phyloP scores from a whole-genome alignment of 1,284 basidiomycete genomes.

The Sphagnurus paluster region DNA sequence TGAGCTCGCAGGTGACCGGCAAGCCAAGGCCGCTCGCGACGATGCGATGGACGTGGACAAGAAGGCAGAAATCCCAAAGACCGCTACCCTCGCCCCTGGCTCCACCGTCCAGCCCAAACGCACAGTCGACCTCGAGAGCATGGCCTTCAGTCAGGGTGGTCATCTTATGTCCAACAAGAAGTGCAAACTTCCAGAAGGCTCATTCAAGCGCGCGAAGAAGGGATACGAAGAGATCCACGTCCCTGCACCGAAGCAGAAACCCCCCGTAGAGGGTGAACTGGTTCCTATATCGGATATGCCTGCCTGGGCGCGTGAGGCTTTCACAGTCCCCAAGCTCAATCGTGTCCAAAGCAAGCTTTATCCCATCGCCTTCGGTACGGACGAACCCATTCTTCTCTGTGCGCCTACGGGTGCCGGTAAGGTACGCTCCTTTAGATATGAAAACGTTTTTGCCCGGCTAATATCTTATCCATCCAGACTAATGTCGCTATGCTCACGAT shows the following conservation, averaged over 20 bases:
- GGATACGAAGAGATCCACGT: conserved; percentile 99
- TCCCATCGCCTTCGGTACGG: conserved; percentile 91
- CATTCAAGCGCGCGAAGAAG: conserved; percentile 95
- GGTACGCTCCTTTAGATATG: conserved; percentile 44
- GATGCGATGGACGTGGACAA: conserved; percentile 84
- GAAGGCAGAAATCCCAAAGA: conserved; percentile 70
- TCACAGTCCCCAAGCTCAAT: conserved; percentile 85
- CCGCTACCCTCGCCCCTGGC: conserved; percentile 87
- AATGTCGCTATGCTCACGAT: conserved; percentile 98
- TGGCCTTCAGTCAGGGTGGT: conserved; percentile 95
- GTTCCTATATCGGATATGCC: conserved; percentile 81
- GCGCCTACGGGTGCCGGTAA: conserved; percentile 99
- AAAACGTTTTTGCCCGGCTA: conserved; percentile 6
- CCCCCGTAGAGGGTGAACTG: conserved; percentile 65
- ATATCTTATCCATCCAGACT: conserved; percentile 56
- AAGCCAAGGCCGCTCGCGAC: conserved; percentile 44
- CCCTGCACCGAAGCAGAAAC: conserved; percentile 87
- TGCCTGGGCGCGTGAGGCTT: conserved; percentile 86
- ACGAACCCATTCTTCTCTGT: conserved; percentile 95
- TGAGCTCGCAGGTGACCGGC: conserved; percentile 80
- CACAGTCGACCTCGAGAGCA: conserved; percentile 88
- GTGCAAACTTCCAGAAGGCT: conserved; percentile 95
- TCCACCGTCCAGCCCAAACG: conserved; percentile 86
- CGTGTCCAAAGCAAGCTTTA: conserved; percentile 93
- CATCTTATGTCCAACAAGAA: conserved; percentile 99